A percentile compares a stretch with the other conserved stretches of the same genome.
Evolutionary conservation across 2,329 filamentous ascomycete genomes (phyloP).

Genomic region (Epichloe amarillans): DNA sequence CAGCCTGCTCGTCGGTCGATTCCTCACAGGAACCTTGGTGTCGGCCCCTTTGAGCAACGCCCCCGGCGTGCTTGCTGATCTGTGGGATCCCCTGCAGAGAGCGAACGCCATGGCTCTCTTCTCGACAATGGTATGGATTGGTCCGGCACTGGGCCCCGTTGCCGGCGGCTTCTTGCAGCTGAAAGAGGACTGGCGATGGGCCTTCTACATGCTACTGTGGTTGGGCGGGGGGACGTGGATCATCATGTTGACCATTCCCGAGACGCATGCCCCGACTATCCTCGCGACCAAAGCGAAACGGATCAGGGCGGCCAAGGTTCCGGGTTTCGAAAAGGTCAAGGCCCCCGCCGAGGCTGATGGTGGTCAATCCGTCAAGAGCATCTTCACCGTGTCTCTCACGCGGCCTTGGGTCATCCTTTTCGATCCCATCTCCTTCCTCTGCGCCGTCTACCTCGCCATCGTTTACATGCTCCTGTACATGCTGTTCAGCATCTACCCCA

Average conservation of each 20-base stretch:
- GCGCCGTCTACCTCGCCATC: conserved; percentile 38
- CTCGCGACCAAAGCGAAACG: conserved; percentile 39
- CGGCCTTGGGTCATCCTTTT: conserved; percentile 41
- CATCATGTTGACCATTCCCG: conserved; percentile 44
- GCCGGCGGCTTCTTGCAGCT: conserved; percentile 43
- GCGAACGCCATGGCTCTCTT: conserved; percentile 42
- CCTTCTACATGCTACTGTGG: conserved; percentile 34
- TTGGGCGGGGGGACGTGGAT: conserved; percentile 24
- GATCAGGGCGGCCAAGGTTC: conserved; percentile 33
- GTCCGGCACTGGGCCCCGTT: conserved; percentile 39
- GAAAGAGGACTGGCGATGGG: conserved; percentile 41
- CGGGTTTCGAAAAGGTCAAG: conserved; percentile 37
- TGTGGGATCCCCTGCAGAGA: conserved; percentile 38
- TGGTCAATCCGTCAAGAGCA: conserved; percentile 26
- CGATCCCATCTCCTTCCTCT: conserved; percentile 37
- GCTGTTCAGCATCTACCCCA: conserved; percentile 44
- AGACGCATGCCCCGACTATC: conserved; percentile 38
- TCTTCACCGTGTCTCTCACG: conserved; percentile 39
- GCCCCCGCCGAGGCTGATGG: conserved; percentile 33
- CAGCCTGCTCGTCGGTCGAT: conserved; percentile 37
- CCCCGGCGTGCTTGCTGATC: conserved; percentile 38
- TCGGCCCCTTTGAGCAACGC: conserved; percentile 34
- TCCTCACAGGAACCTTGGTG: conserved; percentile 42
- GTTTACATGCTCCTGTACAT: conserved; percentile 42
- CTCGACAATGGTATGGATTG: conserved; percentile 38